Evolutionary conservation across 495 filamentous ascomycete genomes (phyloP), one percentile per base, ranked within the genome.

Genomic region (Talaromyces thailandensis): DNA sequence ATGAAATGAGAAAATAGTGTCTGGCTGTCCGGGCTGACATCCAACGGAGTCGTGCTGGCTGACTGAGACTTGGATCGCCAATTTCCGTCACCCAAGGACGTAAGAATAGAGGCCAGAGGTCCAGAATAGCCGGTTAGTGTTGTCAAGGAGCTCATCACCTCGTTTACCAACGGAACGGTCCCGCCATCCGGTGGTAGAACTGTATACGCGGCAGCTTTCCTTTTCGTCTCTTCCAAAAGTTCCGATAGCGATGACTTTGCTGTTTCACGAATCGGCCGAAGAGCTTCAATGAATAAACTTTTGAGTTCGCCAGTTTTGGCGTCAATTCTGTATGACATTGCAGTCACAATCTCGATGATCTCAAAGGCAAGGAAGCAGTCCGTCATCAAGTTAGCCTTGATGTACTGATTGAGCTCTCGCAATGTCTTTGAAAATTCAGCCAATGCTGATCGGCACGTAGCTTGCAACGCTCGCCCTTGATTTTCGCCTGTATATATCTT

Each of bases 341-440:
- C 81, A 3, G 90, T 90, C 48, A 99, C 89, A 63, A 96, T 90
- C 66, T 96, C 93, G 51, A 96, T 88, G 60, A 98, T 92, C 69
- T 99, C 94, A 70, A 95, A 99, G 4, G 92, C 92, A 25, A 99
- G 82, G 70, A 89, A 99, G 75, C 95, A 96, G 73, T 99, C 94
- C 1, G 92, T 98, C 67, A 84, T 86, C 45, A 97, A 78, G 69
- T 96, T 92, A 31, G 82, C 71, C 69, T 89, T 88, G 71, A 98
- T 92, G 70, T 96, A 92, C 37, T 84, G 80, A 71, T 98, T 96
- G 25, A 99, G 79, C 65, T 97, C 94, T 12, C 87, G 84, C 28
- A 99, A 74, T 0, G 95, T 97, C 67, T 91, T 86, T 26, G 88
- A 84, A 68, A 97, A 88, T 64, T 96, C 91, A 1, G 82, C 81